These are phyloP conservation scores for Bryum argenteum DNA, from an alignment of 225 moss, liverwort and hornwort genomes.

Conservation along the genomic window DNA sequence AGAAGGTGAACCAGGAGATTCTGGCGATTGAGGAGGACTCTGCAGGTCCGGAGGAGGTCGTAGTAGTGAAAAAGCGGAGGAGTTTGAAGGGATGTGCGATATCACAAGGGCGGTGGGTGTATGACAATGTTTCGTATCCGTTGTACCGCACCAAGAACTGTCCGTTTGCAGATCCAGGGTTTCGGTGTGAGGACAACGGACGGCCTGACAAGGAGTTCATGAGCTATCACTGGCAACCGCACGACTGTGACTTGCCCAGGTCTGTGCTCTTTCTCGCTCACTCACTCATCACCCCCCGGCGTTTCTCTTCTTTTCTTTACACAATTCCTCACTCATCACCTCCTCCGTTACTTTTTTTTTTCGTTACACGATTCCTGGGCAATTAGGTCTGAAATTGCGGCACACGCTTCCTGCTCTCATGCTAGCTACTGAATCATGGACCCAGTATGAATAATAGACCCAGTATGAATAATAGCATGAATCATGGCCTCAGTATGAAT, in stretches of 20 bases:
- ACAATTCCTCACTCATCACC: no score
- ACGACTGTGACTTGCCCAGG: constrained; percentile 78
- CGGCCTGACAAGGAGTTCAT: constrained; percentile 75
- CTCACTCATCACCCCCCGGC: no score
- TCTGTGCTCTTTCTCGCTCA: constrained; percentile 1
- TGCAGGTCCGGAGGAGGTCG: not conserved
- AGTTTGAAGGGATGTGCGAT: constrained; percentile 39
- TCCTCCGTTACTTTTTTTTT: no score
- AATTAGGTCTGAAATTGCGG: not conserved
- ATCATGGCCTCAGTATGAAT: no score
- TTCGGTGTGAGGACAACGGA: constrained; percentile 89
- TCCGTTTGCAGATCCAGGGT: constrained; percentile 77
- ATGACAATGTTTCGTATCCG: constrained; percentile 68
- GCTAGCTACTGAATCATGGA: no score
- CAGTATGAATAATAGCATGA: no score
- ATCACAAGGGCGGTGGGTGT: constrained; percentile 68
- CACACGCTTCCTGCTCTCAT: no score
- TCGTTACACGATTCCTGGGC: no score
- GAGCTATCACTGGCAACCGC: constrained; percentile 85
- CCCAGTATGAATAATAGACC: no score
- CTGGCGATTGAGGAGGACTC: not conserved
- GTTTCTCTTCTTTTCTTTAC: no score
- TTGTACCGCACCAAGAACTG: constrained; percentile 74
- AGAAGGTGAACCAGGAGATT: not conserved
- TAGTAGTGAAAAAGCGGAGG: not conserved